Conservation (phyloP, 495 filamentous ascomycete genomes). For the Hyaloscypha bicolor region DNA sequence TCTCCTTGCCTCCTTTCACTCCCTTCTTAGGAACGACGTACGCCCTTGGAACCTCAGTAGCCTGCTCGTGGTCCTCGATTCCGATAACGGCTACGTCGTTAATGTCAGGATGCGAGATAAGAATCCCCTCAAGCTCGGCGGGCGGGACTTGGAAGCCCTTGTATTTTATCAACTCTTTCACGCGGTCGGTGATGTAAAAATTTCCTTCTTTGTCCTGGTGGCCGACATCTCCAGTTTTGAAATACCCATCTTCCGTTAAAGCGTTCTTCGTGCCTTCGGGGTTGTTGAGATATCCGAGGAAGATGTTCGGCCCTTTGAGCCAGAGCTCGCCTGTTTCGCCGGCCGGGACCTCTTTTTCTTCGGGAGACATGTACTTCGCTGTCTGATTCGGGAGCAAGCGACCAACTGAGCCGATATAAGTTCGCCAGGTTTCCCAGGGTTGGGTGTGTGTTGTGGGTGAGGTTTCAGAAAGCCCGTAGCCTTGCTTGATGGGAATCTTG, state of each 20-base stretch:
- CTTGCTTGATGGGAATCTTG: constrained; percentile 68
- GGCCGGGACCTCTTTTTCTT: constrained; percentile 45
- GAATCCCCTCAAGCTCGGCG: constrained; percentile 81
- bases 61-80: constrained; percentile 67
- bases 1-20: constrained; percentile 46
- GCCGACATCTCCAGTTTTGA: constrained; percentile 77
- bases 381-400: constrained; percentile 78
- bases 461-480: constrained; percentile 59
- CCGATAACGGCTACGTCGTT: constrained; percentile 86
- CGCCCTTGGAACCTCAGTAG: constrained; percentile 82
- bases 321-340: constrained; percentile 74
- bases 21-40: constrained; percentile 72
- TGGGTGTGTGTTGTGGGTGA: constrained; percentile 57
- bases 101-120: constrained; percentile 71
- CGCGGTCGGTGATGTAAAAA: constrained; percentile 78
- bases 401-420: constrained; percentile 78
- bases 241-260: constrained; percentile 74
- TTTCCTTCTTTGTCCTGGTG: constrained; percentile 60
- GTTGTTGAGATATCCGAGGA: constrained; percentile 77
- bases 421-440: constrained; percentile 76
- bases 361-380: constrained; percentile 75
- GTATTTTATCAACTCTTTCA: constrained; percentile 93
- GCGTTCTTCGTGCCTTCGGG: constrained; percentile 62
- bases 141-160: constrained; percentile 88
- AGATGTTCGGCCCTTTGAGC: constrained; percentile 77